A percentile compares a stretch with the other conserved stretches of the same genome.
Conservation (phyloP, 164 flowering plant species). For the Cinnamomum micranthum region DNA sequence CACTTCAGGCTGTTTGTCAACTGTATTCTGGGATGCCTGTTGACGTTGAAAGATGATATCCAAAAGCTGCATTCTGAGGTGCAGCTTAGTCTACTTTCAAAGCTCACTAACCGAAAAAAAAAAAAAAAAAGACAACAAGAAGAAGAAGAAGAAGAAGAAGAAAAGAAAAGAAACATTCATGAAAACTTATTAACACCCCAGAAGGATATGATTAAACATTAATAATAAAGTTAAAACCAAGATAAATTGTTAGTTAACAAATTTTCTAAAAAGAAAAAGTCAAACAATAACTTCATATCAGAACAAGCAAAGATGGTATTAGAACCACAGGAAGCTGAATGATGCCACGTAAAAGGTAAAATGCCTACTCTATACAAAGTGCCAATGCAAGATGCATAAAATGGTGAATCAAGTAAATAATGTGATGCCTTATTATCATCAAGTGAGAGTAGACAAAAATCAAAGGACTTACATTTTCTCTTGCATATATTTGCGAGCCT, state of each 20-base stretch:
- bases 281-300: not conserved
- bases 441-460: slow-evolving; percentile 2
- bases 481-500: slow-evolving; percentile 38
- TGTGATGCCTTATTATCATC: not conserved
- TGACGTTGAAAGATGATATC: too few relatives aligned
- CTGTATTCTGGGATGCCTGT: too few relatives aligned
- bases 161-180: not conserved
- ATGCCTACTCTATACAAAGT: not conserved
- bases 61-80: too few relatives aligned
- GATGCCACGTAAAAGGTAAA: not conserved
- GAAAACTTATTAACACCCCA: not conserved
- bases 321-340: not conserved
- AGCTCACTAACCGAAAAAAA: not conserved
- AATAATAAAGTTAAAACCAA: not conserved
- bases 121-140: too few relatives aligned
- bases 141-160: too few relatives aligned
- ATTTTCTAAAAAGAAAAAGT: not conserved
- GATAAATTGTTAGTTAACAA: not conserved
- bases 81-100: not conserved
- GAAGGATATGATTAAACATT: not conserved
- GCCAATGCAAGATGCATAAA: not conserved
- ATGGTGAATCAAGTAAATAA: not conserved
- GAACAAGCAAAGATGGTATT: not conserved
- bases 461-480: slow-evolving; percentile 61
- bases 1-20: too few relatives aligned